Evolutionary conservation across 2,329 filamentous ascomycete genomes (phyloP), one percentile per base, ranked within the genome.

Genomic region (Byssothecium circinans): DNA sequence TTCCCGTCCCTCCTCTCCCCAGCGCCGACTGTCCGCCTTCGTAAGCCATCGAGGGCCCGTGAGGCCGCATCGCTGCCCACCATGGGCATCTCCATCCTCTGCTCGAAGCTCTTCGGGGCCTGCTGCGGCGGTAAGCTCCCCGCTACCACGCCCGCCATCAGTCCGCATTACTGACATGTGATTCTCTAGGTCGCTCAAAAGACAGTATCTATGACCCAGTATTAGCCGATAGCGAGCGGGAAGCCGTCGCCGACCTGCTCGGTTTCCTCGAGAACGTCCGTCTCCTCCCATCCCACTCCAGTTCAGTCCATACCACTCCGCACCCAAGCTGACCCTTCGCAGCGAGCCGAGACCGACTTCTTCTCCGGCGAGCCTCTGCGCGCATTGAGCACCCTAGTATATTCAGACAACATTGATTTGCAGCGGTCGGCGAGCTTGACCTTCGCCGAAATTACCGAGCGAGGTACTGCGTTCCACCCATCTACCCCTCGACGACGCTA

Each of bases 331-430:
- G 75, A 68, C 64, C 30, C 22, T 39, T 36, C 27, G 34, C 71
- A 96, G 94, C 87, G 94, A 69, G 88, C 86, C 68, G 94, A 99
- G 73, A 97, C 91, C 64, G 92, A 99, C 74, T 99, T 99, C 83
- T 99, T 99, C 75, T 87, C 89, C 30, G 94, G 94, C 74, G 91
- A 96, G 68, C 94, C 94, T 37, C 84, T 99, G 48, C 88, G 88
- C 74, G 92, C 94, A 37, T 78, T 99, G 47, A 96, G 90, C 74
- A 99, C 92, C 11, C 82, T 99, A 20, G 94, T 99, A 48, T 99
- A 96, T 72, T 99, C 94, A 48, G 91, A 97, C 74, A 99, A 99
- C 76, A 91, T 99, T 70, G 94, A 99, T 71, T 81, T 99, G 43
- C 94, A 99, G 76, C 84, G 94, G 58, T 97, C 94, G 75, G 94